A percentile compares a stretch with the other conserved stretches of the same genome.
These are phyloP conservation scores for Chalaropsis thielavioides DNA, from an alignment of 2,329 filamentous ascomycete genomes.

Conservation along the genomic window DNA sequence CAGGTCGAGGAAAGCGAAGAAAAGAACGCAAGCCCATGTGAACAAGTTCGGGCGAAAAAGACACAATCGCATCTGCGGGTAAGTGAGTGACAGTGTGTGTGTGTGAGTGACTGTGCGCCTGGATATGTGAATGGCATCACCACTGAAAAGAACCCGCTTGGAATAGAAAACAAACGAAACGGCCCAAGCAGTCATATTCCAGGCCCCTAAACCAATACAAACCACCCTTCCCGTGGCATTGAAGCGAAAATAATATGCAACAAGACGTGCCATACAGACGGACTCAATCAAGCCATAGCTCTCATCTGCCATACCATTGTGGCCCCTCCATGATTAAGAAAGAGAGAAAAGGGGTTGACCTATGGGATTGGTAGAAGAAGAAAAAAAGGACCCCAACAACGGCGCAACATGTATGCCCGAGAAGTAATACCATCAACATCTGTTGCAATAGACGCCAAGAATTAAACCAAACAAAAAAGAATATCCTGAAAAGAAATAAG, in stretches of 20 bases:
- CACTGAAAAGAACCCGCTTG: background rate
- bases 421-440: background rate
- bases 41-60: background rate
- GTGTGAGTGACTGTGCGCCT: no score
- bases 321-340: background rate
- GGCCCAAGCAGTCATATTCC: background rate
- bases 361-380: conserved; percentile 2
- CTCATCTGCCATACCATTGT: background rate
- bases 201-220: background rate
- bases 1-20: background rate
- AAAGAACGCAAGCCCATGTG: background rate
- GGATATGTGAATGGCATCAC: background rate
- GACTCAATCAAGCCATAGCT: background rate
- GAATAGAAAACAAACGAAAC: background rate
- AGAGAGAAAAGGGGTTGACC: conserved; percentile 3
- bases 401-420: background rate
- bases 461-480: background rate
- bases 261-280: background rate
- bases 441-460: background rate
- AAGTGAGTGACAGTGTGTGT: background rate
- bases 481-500: background rate
- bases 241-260: background rate
- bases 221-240: background rate
- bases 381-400: background rate
- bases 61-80: background rate